These are phyloP conservation scores for Paramecium biaurelia DNA, from an alignment of 73 alveolate genomes.

Conservation along the genomic window DNA sequence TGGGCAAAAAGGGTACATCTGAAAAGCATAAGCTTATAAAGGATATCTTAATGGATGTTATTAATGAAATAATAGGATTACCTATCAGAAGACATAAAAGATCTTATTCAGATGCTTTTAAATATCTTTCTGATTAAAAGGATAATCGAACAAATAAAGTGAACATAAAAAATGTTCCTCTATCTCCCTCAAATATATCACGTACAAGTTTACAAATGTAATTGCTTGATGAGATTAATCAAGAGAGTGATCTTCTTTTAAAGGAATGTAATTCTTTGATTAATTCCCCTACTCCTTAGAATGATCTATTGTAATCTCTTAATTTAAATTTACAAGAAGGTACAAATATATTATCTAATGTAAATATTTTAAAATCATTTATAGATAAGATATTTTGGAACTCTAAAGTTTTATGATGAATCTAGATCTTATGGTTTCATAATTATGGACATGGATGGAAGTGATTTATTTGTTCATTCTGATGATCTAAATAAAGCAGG, in stretches of 20 bases:
- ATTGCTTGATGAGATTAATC: neutral
- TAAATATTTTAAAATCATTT: neutral
- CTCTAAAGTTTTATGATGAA: constrained; percentile 79
- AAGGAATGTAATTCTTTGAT: constrained; percentile 35
- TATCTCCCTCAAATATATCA: constrained; percentile 9
- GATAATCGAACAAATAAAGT: neutral
- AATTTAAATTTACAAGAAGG: constrained; percentile 21
- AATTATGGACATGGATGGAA: constrained; percentile 81
- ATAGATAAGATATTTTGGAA: constrained; percentile 58
- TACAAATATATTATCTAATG: constrained; percentile 15
- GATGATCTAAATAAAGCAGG: constrained; percentile 77
- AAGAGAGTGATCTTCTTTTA: constrained; percentile 18
- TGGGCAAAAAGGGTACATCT: neutral
- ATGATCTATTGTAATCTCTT: constrained; percentile 27
- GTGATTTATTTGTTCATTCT: constrained; percentile 80
- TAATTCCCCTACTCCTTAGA: neutral
- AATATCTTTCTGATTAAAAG: constrained; percentile 30
- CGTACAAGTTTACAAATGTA: neutral
- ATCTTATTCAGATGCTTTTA: constrained; percentile 30
- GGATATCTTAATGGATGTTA: constrained; percentile 35
- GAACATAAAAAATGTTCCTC: constrained; percentile 17
- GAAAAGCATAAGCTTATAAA: neutral
- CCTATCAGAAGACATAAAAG: constrained; percentile 44
- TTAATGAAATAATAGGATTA: neutral
- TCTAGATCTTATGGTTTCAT: constrained; percentile 78